Percentiles rank a stretch among this genome's conserved stretches.
Conservation (phyloP, 1,284 basidiomycete species). For the Lignosus rhinocerotis region DNA sequence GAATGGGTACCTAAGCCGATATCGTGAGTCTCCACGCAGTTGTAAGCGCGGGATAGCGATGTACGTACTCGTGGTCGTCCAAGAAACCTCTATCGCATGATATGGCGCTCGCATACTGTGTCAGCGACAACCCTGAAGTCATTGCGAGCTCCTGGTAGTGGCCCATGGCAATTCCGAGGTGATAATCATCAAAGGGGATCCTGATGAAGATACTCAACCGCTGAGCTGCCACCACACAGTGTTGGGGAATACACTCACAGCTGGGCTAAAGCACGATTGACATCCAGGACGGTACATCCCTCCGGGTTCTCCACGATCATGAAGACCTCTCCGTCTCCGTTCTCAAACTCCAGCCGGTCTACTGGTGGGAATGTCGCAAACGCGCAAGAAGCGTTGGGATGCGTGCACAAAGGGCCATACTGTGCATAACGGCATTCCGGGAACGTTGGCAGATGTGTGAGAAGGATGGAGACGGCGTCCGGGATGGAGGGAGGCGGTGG, state of each 20-base stretch:
- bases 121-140: conserved; percentile 25
- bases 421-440: conserved; percentile 33
- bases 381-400: conserved; percentile 34
- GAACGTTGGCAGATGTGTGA: conserved; percentile 35
- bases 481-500: conserved; percentile 20
- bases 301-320: conserved; percentile 34
- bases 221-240: neutral
- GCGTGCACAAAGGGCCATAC: conserved; percentile 34
- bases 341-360: conserved; percentile 28
- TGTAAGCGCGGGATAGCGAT: neutral
- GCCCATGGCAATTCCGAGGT: conserved; percentile 27
- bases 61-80: conserved; percentile 10
- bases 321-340: conserved; percentile 28
- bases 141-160: conserved; percentile 34
- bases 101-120: conserved; percentile 8
- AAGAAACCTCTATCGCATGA: conserved; percentile 8
- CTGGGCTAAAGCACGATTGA: conserved; percentile 36
- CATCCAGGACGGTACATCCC: conserved; percentile 35
- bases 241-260: conserved; percentile 25
- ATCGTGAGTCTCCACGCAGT: neutral
- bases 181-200: conserved; percentile 28
- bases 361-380: conserved; percentile 36
- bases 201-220: conserved; percentile 13
- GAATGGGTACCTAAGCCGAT: conserved; percentile 5
- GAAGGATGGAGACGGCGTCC: conserved; percentile 29